These are phyloP conservation scores for Pyrenula aspistea DNA, from an alignment of 495 filamentous ascomycete genomes.

Conservation along the genomic window DNA sequence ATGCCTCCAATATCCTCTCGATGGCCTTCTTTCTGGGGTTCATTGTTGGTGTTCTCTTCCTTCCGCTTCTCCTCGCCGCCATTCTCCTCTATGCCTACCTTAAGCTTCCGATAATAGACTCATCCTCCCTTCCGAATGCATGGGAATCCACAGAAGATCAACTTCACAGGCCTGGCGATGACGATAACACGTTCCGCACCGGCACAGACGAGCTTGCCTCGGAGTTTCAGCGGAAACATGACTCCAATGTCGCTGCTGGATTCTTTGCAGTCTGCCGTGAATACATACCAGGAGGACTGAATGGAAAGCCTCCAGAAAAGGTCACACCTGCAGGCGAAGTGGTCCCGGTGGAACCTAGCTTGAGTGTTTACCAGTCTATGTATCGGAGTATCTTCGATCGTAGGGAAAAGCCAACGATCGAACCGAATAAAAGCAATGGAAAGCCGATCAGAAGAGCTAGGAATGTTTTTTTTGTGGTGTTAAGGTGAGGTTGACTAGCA, in stretches of 20 bases:
- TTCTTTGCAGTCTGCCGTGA: constrained; percentile 94
- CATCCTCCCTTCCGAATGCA: constrained; percentile 17
- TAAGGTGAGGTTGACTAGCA: constrained; percentile 46
- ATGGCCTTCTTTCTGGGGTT: constrained; percentile 56
- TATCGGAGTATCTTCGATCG: constrained; percentile 92
- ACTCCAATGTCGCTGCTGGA: constrained; percentile 75
- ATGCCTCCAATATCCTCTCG: not conserved
- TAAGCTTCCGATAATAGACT: constrained; percentile 38
- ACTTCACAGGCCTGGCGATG: constrained; percentile 25
- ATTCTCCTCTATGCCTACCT: constrained; percentile 58
- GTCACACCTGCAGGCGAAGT: constrained; percentile 67
- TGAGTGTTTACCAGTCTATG: constrained; percentile 95
- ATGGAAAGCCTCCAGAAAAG: constrained; percentile 81
- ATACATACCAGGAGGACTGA: constrained; percentile 79
- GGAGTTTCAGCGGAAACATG: constrained; percentile 44
- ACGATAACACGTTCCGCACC: constrained; percentile 35
- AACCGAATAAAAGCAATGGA: constrained; percentile 31
- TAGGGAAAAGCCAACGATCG: constrained; percentile 41
- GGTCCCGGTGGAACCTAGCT: constrained; percentile 61
- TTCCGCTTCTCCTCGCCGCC: constrained; percentile 59
- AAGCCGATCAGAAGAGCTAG: constrained; percentile 60
- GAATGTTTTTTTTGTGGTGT: constrained; percentile 90
- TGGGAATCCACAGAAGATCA: not conserved
- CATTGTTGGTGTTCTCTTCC: constrained; percentile 82
- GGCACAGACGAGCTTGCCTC: constrained; percentile 37